A percentile compares a stretch with the other conserved stretches of the same genome.
These are phyloP conservation scores for Aurifilum marmelostoma DNA, from an alignment of 2,329 filamentous ascomycete species.

Conservation along the genomic window DNA sequence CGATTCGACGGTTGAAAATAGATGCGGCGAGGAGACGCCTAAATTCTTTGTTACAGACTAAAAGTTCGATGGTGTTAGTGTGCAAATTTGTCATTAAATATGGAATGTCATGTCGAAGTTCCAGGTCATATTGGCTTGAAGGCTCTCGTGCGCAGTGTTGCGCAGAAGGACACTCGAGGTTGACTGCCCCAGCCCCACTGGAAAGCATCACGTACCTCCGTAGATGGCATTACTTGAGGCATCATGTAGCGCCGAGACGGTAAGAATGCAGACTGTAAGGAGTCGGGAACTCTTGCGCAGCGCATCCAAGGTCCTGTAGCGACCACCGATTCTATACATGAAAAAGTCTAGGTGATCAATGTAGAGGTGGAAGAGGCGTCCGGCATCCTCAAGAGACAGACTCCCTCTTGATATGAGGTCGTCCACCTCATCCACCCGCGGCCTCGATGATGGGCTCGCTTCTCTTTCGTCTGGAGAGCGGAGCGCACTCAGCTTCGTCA, in stretches of 20 bases:
- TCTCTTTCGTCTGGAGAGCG: background rate
- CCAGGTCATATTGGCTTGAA: background rate
- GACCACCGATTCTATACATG: background rate
- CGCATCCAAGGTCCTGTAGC: background rate
- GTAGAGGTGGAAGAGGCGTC: background rate
- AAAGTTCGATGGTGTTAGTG: background rate
- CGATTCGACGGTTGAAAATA: conserved; percentile 16
- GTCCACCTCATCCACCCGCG: background rate
- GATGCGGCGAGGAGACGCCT: background rate
- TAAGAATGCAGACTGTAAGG: background rate
- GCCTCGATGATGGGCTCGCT: background rate
- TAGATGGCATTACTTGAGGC: background rate
- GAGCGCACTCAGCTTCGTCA: background rate
- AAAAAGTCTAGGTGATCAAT: background rate
- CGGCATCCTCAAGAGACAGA: background rate
- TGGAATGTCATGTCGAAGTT: background rate
- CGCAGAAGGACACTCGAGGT: background rate
- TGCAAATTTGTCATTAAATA: no score
- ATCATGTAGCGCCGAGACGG: background rate
- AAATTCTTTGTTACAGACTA: background rate
- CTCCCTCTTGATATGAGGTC: background rate
- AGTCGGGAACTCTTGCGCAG: background rate
- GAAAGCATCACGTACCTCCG: background rate
- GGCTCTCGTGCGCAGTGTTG: no score
- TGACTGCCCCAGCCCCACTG: no score